phyloP scores from a whole-genome alignment of 2,329 filamentous ascomycete species.

The Fusarium algeriense region DNA sequence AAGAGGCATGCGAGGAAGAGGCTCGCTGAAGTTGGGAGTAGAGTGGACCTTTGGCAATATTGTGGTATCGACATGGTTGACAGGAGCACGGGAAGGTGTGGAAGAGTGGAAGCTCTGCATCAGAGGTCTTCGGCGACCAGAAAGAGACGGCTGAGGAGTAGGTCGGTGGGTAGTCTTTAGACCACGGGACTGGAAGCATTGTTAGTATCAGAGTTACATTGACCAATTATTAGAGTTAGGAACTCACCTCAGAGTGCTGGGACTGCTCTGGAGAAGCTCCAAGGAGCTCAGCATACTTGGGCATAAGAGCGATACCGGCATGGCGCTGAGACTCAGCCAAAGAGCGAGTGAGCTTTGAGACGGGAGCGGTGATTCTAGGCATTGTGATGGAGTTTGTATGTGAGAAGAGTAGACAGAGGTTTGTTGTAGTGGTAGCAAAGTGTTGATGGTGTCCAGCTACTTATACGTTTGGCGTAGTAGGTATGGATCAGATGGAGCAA shows the following conservation, averaged over 20 bases:
- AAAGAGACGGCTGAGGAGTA: slow-evolving; percentile 58
- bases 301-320: slow-evolving; percentile 56
- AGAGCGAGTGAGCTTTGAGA: slow-evolving; percentile 62
- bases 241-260: slow-evolving; percentile 57
- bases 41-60: slow-evolving; percentile 62
- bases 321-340: slow-evolving; percentile 59
- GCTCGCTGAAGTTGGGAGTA: slow-evolving; percentile 49
- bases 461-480: slow-evolving; percentile 30
- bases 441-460: slow-evolving; percentile 25
- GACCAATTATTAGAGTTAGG: background rate
- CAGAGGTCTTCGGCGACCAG: slow-evolving; percentile 64
- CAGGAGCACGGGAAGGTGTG: slow-evolving; percentile 55
- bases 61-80: slow-evolving; percentile 63
- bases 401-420: background rate
- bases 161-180: slow-evolving; percentile 63
- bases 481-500: slow-evolving; percentile 5
- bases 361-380: slow-evolving; percentile 64
- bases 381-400: slow-evolving; percentile 49
- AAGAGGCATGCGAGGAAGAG: slow-evolving; percentile 67
- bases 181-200: slow-evolving; percentile 52
- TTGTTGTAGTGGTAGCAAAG: slow-evolving; percentile 1
- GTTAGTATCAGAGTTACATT: slow-evolving; percentile 24
- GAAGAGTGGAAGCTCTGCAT: slow-evolving; percentile 73
- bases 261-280: slow-evolving; percentile 49
- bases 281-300: slow-evolving; percentile 62